phyloP scores from a whole-genome alignment of 2,329 filamentous ascomycete species.

The Falciphora oryzae region DNA sequence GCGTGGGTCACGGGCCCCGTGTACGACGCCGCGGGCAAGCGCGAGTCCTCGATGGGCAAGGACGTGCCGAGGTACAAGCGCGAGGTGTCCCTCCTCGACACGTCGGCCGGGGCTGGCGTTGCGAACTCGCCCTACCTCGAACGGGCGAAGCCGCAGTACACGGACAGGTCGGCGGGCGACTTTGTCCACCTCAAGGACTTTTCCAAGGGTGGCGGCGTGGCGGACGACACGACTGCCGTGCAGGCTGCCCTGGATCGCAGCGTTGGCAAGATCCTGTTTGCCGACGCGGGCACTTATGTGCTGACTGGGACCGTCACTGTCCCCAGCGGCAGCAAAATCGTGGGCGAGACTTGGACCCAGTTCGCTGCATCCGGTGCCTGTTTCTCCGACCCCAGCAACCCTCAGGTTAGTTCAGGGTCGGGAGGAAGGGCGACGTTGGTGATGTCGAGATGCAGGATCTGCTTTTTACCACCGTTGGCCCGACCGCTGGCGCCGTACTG shows the following conservation, averaged over 20 bases:
- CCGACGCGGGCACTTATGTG: slow-evolving; percentile 22
- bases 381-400: slow-evolving; percentile 40
- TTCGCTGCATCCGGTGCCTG: neutral
- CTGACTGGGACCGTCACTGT: slow-evolving; percentile 45
- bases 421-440: slow-evolving; percentile 54
- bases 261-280: slow-evolving; percentile 27
- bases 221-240: slow-evolving; percentile 35
- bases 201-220: slow-evolving; percentile 10
- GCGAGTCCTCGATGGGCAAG: neutral
- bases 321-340: slow-evolving; percentile 57
- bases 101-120: too few relatives aligned
- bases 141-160: slow-evolving; percentile 13
- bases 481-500: slow-evolving; percentile 64
- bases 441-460: slow-evolving; percentile 64
- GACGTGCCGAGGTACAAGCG: neutral
- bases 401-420: slow-evolving; percentile 60
- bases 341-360: slow-evolving; percentile 43
- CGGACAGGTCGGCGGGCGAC: slow-evolving; percentile 3
- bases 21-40: neutral
- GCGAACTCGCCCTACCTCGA: slow-evolving; percentile 16
- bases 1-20: neutral
- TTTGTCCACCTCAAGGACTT: slow-evolving; percentile 17
- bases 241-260: slow-evolving; percentile 37
- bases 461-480: slow-evolving; percentile 59
- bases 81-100: neutral